Conservation (phyloP, 768 basidiomycete genomes). For the Wakefieldia striispora region DNA sequence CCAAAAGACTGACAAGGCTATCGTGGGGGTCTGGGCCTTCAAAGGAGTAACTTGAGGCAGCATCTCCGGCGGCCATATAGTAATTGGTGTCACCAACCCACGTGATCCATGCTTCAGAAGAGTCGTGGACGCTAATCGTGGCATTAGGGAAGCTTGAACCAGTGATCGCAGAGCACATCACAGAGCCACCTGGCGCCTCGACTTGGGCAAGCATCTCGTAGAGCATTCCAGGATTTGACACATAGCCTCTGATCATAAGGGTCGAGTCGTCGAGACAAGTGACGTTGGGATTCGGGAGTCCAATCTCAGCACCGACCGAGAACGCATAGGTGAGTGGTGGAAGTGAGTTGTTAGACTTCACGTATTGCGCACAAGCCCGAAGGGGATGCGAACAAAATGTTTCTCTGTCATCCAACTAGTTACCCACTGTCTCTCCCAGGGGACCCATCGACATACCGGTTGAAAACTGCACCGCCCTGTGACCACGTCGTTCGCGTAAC, state of each 20-base stretch:
- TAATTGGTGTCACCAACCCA: slow-evolving; percentile 79
- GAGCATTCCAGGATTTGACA: slow-evolving; percentile 56
- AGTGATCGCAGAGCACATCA: slow-evolving; percentile 32
- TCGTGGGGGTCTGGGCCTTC: slow-evolving; percentile 58
- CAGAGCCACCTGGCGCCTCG: slow-evolving; percentile 30
- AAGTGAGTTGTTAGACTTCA: slow-evolving; percentile 36
- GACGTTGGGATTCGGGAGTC: slow-evolving; percentile 55
- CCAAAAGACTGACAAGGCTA: slow-evolving; percentile 39
- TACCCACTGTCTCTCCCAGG: background rate
- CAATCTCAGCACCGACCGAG: slow-evolving; percentile 42
- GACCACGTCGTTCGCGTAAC: slow-evolving; percentile 60
- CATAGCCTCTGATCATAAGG: slow-evolving; percentile 51
- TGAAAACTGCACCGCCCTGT: slow-evolving; percentile 44
- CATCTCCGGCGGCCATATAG: slow-evolving; percentile 58
- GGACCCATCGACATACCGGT: slow-evolving; percentile 39
- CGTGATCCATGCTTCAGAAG: slow-evolving; percentile 58
- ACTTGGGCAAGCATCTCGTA: slow-evolving; percentile 64
- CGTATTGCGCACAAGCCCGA: slow-evolving; percentile 59
- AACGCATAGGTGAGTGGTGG: slow-evolving; percentile 48
- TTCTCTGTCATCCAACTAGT: slow-evolving; percentile 31
- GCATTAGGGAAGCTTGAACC: slow-evolving; percentile 39
- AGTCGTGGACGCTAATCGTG: slow-evolving; percentile 44
- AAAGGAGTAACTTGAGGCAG: slow-evolving; percentile 58
- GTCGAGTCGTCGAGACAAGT: slow-evolving; percentile 59
- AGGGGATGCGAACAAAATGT: slow-evolving; percentile 70